Evolutionary conservation across 2,329 filamentous ascomycete species (phyloP), one percentile per base, ranked within the genome.

Genomic region (Curvularia sp.): DNA sequence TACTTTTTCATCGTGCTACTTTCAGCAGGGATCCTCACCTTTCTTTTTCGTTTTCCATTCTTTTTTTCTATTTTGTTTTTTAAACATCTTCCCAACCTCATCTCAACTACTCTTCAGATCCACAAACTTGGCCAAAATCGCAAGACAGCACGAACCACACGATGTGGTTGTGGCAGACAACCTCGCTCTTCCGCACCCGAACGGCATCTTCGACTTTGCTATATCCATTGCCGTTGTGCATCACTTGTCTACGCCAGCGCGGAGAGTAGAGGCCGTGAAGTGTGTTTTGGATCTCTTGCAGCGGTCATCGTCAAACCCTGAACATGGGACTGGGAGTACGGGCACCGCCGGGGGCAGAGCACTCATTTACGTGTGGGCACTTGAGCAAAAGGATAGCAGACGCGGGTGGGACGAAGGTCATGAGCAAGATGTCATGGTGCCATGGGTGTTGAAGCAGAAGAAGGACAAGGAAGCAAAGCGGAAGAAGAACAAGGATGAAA

Each of bases 221-320:
- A 95, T 98, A 65, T 95, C 90, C 70, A 93, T 99, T 70, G 95
- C 95, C 47, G 95, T 98, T 10, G 83, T 98, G 30, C 95, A 98
- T 79, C 95, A 99, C 80, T 82, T 98, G 51, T 96, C 92, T 13
- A 97, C 93, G 5, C 81, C 83, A 10, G 83, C 83, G 49, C 84
- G 95, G 55, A 85, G 95, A 49, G 80, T 89, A 34, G 87, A 89
- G 62, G 93, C 91, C 27, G 85, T 98, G 18, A 79, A 80, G 47
- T 84, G 85, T 39, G 86, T 98, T 48, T 80, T 98, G 64, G 83
- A 86, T 49, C 88, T 88, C 48, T 80, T 97, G 53, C 80, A 64
- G 28, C 68, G 42, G 27, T 32, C 32, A 12, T 34, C 47, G 13
- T 50, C 23, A 10, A 27, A 25, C n/a, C n/a, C 71, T 10, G 43